Evolutionary conservation across 78 protist species (phyloP).

Genomic region (Acrasis kona): DNA sequence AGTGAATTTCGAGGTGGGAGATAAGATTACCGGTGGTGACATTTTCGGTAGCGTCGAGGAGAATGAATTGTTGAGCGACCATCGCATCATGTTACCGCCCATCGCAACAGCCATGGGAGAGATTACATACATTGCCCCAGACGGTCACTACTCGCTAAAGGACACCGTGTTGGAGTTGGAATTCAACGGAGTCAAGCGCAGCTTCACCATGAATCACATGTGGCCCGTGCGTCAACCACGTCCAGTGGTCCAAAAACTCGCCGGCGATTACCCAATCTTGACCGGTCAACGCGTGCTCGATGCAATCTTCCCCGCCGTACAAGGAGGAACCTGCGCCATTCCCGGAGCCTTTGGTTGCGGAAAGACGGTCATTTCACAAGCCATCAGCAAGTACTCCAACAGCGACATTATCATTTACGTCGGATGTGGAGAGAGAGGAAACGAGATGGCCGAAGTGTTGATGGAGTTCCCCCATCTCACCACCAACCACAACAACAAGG

Average conservation of each 20-base stretch:
- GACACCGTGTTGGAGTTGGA: slow-evolving; percentile 47
- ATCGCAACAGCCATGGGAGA: slow-evolving; percentile 22
- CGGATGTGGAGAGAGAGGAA: slow-evolving; percentile 99
- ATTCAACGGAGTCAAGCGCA: slow-evolving; percentile 20
- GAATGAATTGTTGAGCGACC: slow-evolving; percentile 73
- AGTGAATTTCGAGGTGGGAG: slow-evolving; percentile 65
- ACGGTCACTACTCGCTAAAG: slow-evolving; percentile 80
- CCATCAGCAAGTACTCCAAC: slow-evolving; percentile 99
- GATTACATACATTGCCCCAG: slow-evolving; percentile 75
- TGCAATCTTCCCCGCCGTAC: slow-evolving; percentile 94
- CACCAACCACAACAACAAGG: slow-evolving; percentile 51
- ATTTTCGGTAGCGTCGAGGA: slow-evolving; percentile 87
- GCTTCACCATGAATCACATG: slow-evolving; percentile 65
- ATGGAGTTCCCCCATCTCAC: slow-evolving; percentile 95
- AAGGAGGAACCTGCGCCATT: slow-evolving; percentile 99
- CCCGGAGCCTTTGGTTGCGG: slow-evolving; percentile 99
- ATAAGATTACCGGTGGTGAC: slow-evolving; percentile 91
- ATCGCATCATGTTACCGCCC: slow-evolving; percentile 93
- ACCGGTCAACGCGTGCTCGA: slow-evolving; percentile 99
- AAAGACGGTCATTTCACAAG: slow-evolving; percentile 99
- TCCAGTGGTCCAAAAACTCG: slow-evolving; percentile 84
- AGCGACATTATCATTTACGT: slow-evolving; percentile 98
- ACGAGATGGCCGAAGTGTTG: slow-evolving; percentile 99
- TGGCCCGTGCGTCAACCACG: slow-evolving; percentile 99
- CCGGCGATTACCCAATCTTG: slow-evolving; percentile 86